Base-by-base conservation (phyloP, 1,139 yeast genomes). In the Lodderomyces parapsilosis region DNA sequence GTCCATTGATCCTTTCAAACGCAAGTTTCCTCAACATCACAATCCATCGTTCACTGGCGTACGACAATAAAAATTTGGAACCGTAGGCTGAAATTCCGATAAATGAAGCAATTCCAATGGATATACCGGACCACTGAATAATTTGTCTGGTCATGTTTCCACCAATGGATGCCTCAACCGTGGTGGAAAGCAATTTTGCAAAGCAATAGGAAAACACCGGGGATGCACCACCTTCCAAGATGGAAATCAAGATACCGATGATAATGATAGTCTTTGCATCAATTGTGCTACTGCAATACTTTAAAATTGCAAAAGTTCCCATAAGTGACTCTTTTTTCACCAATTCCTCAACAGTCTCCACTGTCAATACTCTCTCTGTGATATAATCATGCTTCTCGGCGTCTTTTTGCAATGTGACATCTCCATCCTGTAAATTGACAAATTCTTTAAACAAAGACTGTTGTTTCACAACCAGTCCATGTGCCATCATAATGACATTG, bases 171-270 rank as follows among this genome's bases (percentile, higher is more conserved):
- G 73, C 59, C 3, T 63, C 74, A 7, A 83, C 71, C 57, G 84
- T 72, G 19, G 79, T 82, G 19, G 74, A 59, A 19, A 91, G 64
- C 6, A 91, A 65, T 49, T 81, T 80, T 0, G 98, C 80, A 50
- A 91, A 81, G 34, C 86, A 77, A 55, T 63, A 90, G 0, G 97
- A 86, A 51, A 93, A 89, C 0, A 86, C 62, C 0, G 99, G 98
- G 47, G 80, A 82, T 1, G 78, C 62, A 0, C 74, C 74, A 9
- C 96, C 93, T 48, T 82, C 81, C 0, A 76, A 43, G 0, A 82
- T 51, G 0, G 91, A 70, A 4, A 74, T 52, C 0, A 74, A 0
- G 1, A 86, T 43, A 0, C 96, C 98, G 1, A 75, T 1, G 1
- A 58, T 22, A 1, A 86, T 55, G 1, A 70, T 39, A 2, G 44